These are phyloP conservation scores for Kodamaea arcana DNA, from an alignment of 1,139 yeast genomes.

Conservation along the genomic window DNA sequence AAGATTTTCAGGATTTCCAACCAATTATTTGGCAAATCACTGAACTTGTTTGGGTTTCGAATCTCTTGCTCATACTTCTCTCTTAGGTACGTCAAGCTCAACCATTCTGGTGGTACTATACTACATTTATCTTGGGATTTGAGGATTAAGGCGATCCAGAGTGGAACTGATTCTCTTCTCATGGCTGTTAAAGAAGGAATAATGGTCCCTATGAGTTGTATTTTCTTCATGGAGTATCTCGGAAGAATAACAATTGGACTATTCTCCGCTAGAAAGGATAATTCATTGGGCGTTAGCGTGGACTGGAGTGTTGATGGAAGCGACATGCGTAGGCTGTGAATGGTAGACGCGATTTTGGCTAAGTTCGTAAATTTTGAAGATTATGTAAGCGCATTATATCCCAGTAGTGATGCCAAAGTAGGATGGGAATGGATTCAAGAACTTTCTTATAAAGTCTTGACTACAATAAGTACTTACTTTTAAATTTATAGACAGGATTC, in stretches of 20 bases:
- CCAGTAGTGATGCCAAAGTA: too few relatives aligned
- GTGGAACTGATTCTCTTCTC: constrained; percentile 67
- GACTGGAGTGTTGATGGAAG: constrained; percentile 54
- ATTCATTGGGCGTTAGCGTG: constrained; percentile 71
- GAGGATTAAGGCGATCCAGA: constrained; percentile 84
- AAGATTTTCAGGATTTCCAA: constrained; percentile 70
- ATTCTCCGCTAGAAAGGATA: constrained; percentile 82
- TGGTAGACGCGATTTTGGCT: too few relatives aligned
- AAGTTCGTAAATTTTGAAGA: too few relatives aligned
- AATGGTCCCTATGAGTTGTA: constrained; percentile 57
- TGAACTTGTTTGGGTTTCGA: constrained; percentile 53
- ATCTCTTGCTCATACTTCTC: constrained; percentile 67
- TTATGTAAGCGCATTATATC: too few relatives aligned
- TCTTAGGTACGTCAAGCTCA: constrained; percentile 54
- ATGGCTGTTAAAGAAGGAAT: constrained; percentile 61
- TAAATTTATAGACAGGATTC: too few relatives aligned
- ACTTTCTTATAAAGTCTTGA: too few relatives aligned
- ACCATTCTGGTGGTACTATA: constrained; percentile 86
- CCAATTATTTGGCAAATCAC: constrained; percentile 85
- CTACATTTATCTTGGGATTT: constrained; percentile 85
- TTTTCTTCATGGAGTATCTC: constrained; percentile 59
- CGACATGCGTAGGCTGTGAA: too few relatives aligned
- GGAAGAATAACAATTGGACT: constrained; percentile 72
- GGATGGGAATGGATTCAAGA: too few relatives aligned
- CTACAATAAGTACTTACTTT: too few relatives aligned